Evolutionary conservation across 768 basidiomycete genomes (phyloP), one percentile per base, ranked within the genome.

Genomic region (Tylopilus vinaceipallidus): DNA sequence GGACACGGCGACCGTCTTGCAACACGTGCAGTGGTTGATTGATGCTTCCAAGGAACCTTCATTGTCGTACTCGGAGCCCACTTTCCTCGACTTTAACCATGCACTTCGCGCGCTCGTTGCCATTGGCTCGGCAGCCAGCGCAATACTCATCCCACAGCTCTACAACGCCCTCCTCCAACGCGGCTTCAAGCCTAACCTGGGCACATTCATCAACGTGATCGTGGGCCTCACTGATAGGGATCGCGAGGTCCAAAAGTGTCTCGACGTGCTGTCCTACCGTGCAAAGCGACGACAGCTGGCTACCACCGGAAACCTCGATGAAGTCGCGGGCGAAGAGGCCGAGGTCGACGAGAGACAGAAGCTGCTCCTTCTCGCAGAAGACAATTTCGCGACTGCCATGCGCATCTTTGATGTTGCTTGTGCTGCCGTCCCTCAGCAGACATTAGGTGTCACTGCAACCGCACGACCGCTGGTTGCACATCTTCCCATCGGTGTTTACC

Each of bases 161-260:
- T 95, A 94, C 71, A 80, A 89, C 54, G 73, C 81, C 41, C 81
- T 95, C 76, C 69, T 92, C 49, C 69, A 75, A 23, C 74, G 70
- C 26, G 77, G 80, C 16, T 63, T 93, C 4, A 59, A 78, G 0
- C 91, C 94, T 9, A 84, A 84, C 43, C 48, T 70, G 12, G 57
- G 64, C 37, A 91, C 89, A 0, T 92, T 90, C 64, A 61, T 73
- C 24, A 63, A 67, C 30, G 73, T 92, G 38, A 81, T 95, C 47
- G 54, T 65, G 0, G 80, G 81, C 0, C 76, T 94, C 48, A 78
- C 80, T 4, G 68, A 75, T 23, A 83, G 92, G 34, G 89, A 92
- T 57, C 57, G 68, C 4, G 90, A 93, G 59, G 75, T 91, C 2
- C 68, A 75, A 32, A 62, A 61, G 14, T 71, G 74, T 1, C 73